Evolutionary conservation across 2,329 filamentous ascomycete species (phyloP).

Genomic region (Rutstroemia sp.): DNA sequence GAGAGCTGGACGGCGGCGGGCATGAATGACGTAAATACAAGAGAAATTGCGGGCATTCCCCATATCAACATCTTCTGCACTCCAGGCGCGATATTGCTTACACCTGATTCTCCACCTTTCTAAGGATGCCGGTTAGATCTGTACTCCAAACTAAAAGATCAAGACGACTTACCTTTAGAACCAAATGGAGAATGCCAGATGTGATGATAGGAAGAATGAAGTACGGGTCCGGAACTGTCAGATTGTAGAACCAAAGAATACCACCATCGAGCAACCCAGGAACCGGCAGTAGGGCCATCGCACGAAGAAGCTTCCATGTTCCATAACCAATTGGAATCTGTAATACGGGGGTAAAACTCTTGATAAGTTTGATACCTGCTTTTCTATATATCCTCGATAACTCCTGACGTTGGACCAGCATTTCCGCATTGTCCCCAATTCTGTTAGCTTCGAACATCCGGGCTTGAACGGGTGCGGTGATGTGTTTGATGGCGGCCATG

Average conservation of each 20-base stretch:
- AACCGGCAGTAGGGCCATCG: slow-evolving; percentile 72
- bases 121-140: slow-evolving; percentile 19
- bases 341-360: slow-evolving; percentile 48
- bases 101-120: slow-evolving; percentile 43
- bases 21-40: slow-evolving; percentile 43
- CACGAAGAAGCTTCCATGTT: slow-evolving; percentile 68
- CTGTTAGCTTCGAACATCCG: slow-evolving; percentile 38
- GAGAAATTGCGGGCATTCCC: slow-evolving; percentile 45
- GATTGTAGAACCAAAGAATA: slow-evolving; percentile 69
- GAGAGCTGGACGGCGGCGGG: slow-evolving; percentile 51
- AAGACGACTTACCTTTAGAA: slow-evolving; percentile 23
- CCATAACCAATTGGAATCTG: slow-evolving; percentile 71
- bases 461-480: slow-evolving; percentile 47
- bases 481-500: slow-evolving; percentile 52
- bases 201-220: slow-evolving; percentile 64
- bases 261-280: slow-evolving; percentile 68
- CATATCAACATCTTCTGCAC: slow-evolving; percentile 36
- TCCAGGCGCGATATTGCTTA: slow-evolving; percentile 26
- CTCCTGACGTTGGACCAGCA: slow-evolving; percentile 40
- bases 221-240: slow-evolving; percentile 70
- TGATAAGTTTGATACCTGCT: slow-evolving; percentile 46
- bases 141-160: background rate
- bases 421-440: slow-evolving; percentile 39
- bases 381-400: slow-evolving; percentile 43
- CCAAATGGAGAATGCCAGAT: slow-evolving; percentile 48